phyloP scores from a whole-genome alignment of 2,329 filamentous ascomycete species.

The Fusarium sp. region DNA sequence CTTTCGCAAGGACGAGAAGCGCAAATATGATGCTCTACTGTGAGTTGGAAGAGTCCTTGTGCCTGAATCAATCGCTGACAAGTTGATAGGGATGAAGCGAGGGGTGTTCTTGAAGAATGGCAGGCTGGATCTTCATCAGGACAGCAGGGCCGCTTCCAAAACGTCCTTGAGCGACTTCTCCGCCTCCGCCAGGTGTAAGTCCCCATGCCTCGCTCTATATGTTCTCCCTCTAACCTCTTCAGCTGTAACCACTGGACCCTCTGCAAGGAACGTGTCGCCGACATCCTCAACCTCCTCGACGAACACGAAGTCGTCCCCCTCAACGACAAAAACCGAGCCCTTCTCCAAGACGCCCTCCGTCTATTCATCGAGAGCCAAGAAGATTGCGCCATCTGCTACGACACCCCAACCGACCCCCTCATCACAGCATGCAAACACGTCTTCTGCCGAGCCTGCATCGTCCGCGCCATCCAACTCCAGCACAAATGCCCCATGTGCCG shows the following conservation, averaged over 20 bases:
- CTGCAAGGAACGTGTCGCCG: conserved; percentile 78
- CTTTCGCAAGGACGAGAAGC: conserved; percentile 78
- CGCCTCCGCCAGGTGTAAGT: conserved; percentile 79
- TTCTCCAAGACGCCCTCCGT: conserved; percentile 81
- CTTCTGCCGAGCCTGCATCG: conserved; percentile 81
- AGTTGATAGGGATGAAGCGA: conserved; percentile 72
- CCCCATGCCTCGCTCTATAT: too few species aligned
- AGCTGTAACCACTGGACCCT: conserved; percentile 90
- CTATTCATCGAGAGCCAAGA: conserved; percentile 84
- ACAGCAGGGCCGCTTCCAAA: conserved; percentile 72
- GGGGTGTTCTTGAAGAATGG: conserved; percentile 75
- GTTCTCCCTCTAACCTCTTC: conserved; percentile 11
- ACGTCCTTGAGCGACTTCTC: conserved; percentile 83
- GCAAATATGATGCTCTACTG: conserved; percentile 81
- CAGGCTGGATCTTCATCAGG: conserved; percentile 58
- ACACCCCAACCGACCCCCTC: conserved; percentile 76
- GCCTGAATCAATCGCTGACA: not conserved
- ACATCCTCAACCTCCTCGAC: conserved; percentile 78
- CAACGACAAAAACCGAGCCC: conserved; percentile 76
- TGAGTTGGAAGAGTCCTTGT: conserved; percentile 52
- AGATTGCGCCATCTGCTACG: conserved; percentile 85
- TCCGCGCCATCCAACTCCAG: conserved; percentile 78
- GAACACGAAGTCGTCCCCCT: conserved; percentile 75
- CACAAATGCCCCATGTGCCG: conserved; percentile 89
- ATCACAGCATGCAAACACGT: conserved; percentile 89